Evolutionary conservation across 768 basidiomycete genomes (phyloP), one percentile per base, ranked within the genome.

Genomic region (Boletus fagicola): DNA sequence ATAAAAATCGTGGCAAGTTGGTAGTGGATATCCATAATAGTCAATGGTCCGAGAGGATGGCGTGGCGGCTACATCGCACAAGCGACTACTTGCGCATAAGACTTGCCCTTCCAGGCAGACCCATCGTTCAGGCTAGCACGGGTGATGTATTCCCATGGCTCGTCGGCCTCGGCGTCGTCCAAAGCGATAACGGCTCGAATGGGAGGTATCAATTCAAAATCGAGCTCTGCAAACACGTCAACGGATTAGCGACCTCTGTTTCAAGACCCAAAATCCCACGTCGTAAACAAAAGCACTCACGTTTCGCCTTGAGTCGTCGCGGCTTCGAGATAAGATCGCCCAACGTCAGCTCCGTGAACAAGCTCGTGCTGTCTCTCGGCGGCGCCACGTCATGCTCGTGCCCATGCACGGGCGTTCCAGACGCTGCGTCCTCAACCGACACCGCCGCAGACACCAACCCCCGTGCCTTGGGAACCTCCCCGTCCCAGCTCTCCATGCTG

Each of bases 71-170:
- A 70, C 61, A 70, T 61, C 31, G 69, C 63, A 40, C 59, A 60
- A 30, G 49, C 62, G 47, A 51, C 72, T 2, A 58, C 71, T 49
- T 72, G 68, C 15, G 71, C 71, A 45, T 72, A 72, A 10, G 71
- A 72, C 54, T 71, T 66, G 54, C 65, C 68, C 66, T 64, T 67
- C 69, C 70, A 71, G 44, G 61, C 50, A 43, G 66, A 56, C 9
- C 67, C 68, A 12, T 72, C 68, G 35, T 58, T 54, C 33, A 70
- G 11, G 45, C 68, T 66, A 10, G 70, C 58, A 26, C 69, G 68
- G 47, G 70, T 64, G 18, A 72, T 38, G 49, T 74, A 72, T 36
- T 72, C 72, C 71, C 71, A 72, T 22, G 66, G 60, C 26, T 72
- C 71, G 22, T 74, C 66, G 6, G 48, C 46, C 12, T 72, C 70